A percentile compares a stretch with the other conserved stretches of the same genome.
phyloP scores from a whole-genome alignment of 805 yeast species.

The Candida schatavii region DNA sequence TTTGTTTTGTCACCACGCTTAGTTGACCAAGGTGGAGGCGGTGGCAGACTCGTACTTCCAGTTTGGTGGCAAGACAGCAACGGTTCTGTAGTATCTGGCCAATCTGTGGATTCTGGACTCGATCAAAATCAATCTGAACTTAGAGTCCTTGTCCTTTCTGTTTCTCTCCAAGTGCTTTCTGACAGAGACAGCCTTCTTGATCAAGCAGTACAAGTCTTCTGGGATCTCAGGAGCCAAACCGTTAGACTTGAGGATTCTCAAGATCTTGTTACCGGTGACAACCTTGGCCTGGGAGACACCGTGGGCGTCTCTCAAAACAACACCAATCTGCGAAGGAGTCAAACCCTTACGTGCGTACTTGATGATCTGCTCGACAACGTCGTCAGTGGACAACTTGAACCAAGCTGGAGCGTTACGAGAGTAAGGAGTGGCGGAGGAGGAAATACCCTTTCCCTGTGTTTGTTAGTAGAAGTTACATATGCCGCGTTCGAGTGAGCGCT shows the following conservation, averaged over 20 bases:
- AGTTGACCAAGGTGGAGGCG: constrained; percentile 99
- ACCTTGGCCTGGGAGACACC: constrained; percentile 98
- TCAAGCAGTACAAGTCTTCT: constrained; percentile 98
- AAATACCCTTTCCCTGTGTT: constrained; percentile 95
- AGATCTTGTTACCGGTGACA: constrained; percentile 98
- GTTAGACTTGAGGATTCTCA: constrained; percentile 98
- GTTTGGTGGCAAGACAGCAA: constrained; percentile 98
- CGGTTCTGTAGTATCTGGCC: constrained; percentile 99
- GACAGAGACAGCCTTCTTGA: constrained; percentile 99
- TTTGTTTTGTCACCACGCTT: constrained; percentile 29
- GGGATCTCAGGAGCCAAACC: constrained; percentile 99
- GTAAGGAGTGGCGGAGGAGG: constrained; percentile 98
- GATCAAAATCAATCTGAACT: constrained; percentile 99
- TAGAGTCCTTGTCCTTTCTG: constrained; percentile 99
- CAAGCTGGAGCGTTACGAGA: constrained; percentile 98
- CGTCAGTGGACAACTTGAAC: constrained; percentile 96
- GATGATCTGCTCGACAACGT: constrained; percentile 96
- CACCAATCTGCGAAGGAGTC: constrained; percentile 99
- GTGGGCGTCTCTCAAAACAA: constrained; percentile 98
- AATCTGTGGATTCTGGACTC: constrained; percentile 99
- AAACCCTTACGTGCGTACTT: constrained; percentile 99
- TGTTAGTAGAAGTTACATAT: constrained; percentile 51
- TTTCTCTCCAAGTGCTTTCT: constrained; percentile 99
- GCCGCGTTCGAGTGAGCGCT: too few relatives aligned
- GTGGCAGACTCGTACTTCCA: constrained; percentile 99